Conservation (phyloP, 257 asterid genomes). For the Thymus quinquecostatus region DNA sequence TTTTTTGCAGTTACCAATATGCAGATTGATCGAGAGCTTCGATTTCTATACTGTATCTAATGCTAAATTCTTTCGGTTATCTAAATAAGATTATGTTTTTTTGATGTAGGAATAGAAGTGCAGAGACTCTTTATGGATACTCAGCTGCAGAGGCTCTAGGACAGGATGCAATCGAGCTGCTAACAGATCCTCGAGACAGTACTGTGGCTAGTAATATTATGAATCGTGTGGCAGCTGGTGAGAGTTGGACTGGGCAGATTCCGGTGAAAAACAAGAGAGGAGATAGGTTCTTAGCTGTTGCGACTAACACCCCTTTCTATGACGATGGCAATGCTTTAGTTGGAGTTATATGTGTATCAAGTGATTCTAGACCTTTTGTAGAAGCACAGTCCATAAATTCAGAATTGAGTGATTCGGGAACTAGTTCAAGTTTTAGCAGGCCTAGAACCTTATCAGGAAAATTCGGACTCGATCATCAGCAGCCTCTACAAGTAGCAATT, state of each 20-base stretch:
- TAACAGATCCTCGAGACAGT: conserved; percentile 57
- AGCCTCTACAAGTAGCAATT: conserved; percentile 79
- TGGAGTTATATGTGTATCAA: conserved; percentile 81
- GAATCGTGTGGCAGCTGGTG: conserved; percentile 60
- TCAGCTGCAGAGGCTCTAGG: conserved; percentile 80
- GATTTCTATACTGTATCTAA: neutral
- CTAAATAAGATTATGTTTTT: neutral
- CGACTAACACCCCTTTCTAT: conserved; percentile 79
- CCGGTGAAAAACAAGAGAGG: conserved; percentile 77
- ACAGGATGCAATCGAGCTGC: conserved; percentile 58
- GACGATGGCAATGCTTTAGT: conserved; percentile 74
- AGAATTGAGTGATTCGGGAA: conserved; percentile 37
- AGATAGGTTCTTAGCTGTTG: conserved; percentile 59
- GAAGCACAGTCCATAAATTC: conserved; percentile 48
- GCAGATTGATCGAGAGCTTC: neutral
- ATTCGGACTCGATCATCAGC: conserved; percentile 85
- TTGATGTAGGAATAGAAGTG: conserved; percentile 74
- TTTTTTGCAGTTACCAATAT: neutral
- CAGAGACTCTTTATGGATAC: conserved; percentile 82
- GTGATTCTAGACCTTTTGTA: conserved; percentile 65
- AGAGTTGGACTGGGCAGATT: conserved; percentile 91
- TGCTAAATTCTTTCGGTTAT: neutral
- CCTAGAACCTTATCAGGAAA: conserved; percentile 52
- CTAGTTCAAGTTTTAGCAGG: conserved; percentile 49
- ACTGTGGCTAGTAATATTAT: conserved; percentile 58